A percentile compares a stretch with the other conserved stretches of the same genome.
Conservation (phyloP, 2,329 filamentous ascomycete genomes). For the Ceratocystis variospora region DNA sequence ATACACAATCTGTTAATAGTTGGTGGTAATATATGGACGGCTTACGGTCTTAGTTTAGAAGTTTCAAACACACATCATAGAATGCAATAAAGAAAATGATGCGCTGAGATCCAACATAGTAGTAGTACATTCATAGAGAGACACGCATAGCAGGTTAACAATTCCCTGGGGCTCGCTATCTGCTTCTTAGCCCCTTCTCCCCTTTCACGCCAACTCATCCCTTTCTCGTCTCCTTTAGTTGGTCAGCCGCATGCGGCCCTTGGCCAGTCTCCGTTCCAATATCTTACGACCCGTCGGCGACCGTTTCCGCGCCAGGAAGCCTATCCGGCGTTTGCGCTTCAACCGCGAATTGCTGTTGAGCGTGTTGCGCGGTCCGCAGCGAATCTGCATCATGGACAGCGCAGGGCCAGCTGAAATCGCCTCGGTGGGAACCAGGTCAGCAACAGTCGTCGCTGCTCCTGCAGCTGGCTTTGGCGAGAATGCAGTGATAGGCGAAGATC, state of each 20-base stretch:
- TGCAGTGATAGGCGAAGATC: constrained; percentile 11
- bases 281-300: constrained; percentile 40
- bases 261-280: constrained; percentile 37
- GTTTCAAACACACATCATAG: background rate
- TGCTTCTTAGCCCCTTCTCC: too few species aligned
- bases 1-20: constrained; percentile 4
- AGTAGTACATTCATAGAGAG: constrained; percentile 14
- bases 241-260: constrained; percentile 31
- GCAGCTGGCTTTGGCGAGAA: constrained; percentile 13
- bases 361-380: constrained; percentile 45
- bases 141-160: background rate
- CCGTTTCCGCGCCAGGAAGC: constrained; percentile 40
- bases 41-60: background rate
- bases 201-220: background rate
- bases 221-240: constrained; percentile 1
- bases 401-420: constrained; percentile 41
- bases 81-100: background rate
- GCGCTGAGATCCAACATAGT: constrained; percentile 9
- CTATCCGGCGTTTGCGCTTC: constrained; percentile 45
- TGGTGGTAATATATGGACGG: background rate
- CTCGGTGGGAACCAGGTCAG: constrained; percentile 34
- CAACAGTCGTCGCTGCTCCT: constrained; percentile 19
- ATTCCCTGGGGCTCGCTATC: background rate
- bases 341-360: constrained; percentile 42
- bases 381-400: constrained; percentile 37